Percentiles rank a stretch among this genome's conserved stretches.
Conservation (phyloP, 2,329 filamentous ascomycete genomes). For the Acephala macrosclerotiorum region DNA sequence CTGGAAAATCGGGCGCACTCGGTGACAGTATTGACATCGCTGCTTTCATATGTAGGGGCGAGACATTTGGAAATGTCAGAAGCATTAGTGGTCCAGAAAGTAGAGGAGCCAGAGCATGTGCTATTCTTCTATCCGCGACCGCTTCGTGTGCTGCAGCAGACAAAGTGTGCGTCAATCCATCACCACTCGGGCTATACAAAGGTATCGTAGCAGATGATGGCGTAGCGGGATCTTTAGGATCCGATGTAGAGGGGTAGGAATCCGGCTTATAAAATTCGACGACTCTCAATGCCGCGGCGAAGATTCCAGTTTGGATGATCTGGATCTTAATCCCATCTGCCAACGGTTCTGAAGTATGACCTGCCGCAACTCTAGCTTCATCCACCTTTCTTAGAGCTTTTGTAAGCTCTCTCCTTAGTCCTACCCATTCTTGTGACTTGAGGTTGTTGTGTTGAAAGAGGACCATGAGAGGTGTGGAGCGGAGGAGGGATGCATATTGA, state of each 20-base stretch:
- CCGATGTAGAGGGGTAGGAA: slow-evolving; percentile 41
- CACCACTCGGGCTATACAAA: slow-evolving; percentile 28
- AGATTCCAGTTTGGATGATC: slow-evolving; percentile 88
- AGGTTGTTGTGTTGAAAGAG: slow-evolving; percentile 81
- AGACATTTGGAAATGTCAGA: slow-evolving; percentile 81
- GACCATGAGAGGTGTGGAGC: slow-evolving; percentile 73
- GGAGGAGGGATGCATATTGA: slow-evolving; percentile 75
- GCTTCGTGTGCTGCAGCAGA: slow-evolving; percentile 51
- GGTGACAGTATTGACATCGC: slow-evolving; percentile 82
- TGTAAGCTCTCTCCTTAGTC: slow-evolving; percentile 68
- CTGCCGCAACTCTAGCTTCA: slow-evolving; percentile 55
- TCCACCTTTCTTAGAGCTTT: slow-evolving; percentile 70
- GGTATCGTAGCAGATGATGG: slow-evolving; percentile 34
- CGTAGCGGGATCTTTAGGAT: slow-evolving; percentile 33
- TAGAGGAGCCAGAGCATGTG: slow-evolving; percentile 74
- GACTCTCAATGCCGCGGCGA: slow-evolving; percentile 83
- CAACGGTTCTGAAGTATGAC: slow-evolving; percentile 52
- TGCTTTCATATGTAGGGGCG: slow-evolving; percentile 82
- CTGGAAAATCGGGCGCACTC: slow-evolving; percentile 74
- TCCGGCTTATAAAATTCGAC: slow-evolving; percentile 80
- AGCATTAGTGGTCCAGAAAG: slow-evolving; percentile 83
- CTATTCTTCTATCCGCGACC: slow-evolving; percentile 52
- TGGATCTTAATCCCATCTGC: slow-evolving; percentile 76
- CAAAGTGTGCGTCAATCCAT: slow-evolving; percentile 62
- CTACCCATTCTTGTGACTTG: slow-evolving; percentile 70